These are phyloP conservation scores for Omphalea diandra DNA, from an alignment of 441 rosid genomes.

Conservation along the genomic window DNA sequence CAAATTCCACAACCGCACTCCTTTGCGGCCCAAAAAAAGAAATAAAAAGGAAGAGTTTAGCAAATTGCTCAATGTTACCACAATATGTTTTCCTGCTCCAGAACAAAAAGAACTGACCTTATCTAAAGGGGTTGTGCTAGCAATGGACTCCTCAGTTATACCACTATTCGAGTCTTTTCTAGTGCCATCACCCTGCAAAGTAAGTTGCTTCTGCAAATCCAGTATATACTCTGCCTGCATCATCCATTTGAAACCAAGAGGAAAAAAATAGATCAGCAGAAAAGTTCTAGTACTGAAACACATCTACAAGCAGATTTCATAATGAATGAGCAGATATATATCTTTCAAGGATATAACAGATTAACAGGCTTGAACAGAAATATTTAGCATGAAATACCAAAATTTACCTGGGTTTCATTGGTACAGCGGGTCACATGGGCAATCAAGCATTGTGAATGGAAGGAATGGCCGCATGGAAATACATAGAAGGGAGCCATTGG, in stretches of 20 bases:
- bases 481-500: conserved; percentile 93
- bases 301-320: neutral
- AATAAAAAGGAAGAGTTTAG: no score
- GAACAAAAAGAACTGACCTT: conserved; percentile 46
- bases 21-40: no score
- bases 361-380: neutral
- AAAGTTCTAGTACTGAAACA: neutral
- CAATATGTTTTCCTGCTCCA: neutral
- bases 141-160: conserved; percentile 52
- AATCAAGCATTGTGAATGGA: conserved; percentile 87
- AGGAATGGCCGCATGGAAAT: conserved; percentile 95
- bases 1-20: no score
- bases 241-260: conserved; percentile 19
- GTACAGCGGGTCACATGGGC: conserved; percentile 91
- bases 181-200: conserved; percentile 71
- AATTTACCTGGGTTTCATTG: conserved; percentile 65
- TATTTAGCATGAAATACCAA: neutral
- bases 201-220: conserved; percentile 90
- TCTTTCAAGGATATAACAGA: neutral
- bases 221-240: conserved; percentile 80
- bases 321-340: neutral
- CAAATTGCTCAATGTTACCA: neutral
- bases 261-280: neutral
- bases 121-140: conserved; percentile 64
- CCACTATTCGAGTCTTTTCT: conserved; percentile 62